phyloP scores from a whole-genome alignment of 106 monocot species.

The Posidonia australis region DNA sequence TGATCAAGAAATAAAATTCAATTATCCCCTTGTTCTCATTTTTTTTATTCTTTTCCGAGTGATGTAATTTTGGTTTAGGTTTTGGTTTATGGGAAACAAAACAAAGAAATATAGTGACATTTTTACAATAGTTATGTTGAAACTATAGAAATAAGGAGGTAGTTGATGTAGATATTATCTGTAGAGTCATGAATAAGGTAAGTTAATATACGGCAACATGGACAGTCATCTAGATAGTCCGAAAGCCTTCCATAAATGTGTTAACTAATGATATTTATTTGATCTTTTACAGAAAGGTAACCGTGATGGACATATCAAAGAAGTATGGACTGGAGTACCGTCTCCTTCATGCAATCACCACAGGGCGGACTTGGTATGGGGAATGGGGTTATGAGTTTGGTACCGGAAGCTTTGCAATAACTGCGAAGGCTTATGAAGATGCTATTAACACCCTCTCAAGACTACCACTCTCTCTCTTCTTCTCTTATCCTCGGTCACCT shows the following conservation, averaged over 20 bases:
- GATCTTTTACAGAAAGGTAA: slow-evolving; percentile 44
- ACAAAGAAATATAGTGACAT: no score
- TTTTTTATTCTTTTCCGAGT: no score
- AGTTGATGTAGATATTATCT: no score
- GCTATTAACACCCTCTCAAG: slow-evolving; percentile 40
- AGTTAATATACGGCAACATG: no score
- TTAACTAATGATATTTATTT: not conserved
- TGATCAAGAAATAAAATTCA: no score
- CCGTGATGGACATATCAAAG: slow-evolving; percentile 86
- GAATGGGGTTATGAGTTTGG: slow-evolving; percentile 79
- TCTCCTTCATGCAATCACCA: slow-evolving; percentile 44
- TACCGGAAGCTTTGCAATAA: slow-evolving; percentile 54
- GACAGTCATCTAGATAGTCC: no score
- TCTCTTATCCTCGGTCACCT: slow-evolving; percentile 24
- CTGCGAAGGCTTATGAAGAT: slow-evolving; percentile 27
- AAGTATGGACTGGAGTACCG: slow-evolving; percentile 63
- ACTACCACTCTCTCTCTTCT: slow-evolving; percentile 38
- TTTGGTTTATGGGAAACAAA: no score
- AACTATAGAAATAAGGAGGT: no score
- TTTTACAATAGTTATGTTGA: no score
- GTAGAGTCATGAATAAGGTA: no score
- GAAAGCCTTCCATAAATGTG: not conserved
- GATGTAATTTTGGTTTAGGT: no score
- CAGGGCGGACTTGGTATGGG: slow-evolving; percentile 67
- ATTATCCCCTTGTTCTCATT: no score